phyloP scores from a whole-genome alignment of 2,329 filamentous ascomycete genomes.

The Pezicula rhizophila region DNA sequence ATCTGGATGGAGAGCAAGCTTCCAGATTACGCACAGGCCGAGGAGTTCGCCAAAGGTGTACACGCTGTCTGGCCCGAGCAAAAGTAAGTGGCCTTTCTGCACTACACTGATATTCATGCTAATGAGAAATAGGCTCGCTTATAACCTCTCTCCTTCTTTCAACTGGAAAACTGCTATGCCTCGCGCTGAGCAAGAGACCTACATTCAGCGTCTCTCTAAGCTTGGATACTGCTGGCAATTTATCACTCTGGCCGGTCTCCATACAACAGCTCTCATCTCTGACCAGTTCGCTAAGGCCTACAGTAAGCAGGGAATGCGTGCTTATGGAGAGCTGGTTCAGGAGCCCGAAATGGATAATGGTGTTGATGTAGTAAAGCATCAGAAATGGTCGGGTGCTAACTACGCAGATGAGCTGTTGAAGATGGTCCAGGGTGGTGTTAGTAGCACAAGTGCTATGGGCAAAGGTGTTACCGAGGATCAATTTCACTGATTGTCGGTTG shows the following conservation, averaged over 20 bases:
- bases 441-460: constrained; percentile 91
- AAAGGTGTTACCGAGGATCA: constrained; percentile 97
- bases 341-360: constrained; percentile 91
- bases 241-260: constrained; percentile 96
- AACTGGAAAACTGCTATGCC: constrained; percentile 99
- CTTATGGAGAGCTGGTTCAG: constrained; percentile 94
- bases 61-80: constrained; percentile 94
- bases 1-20: constrained; percentile 99
- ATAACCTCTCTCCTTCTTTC: constrained; percentile 98
- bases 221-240: constrained; percentile 99
- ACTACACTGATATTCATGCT: constrained; percentile 3
- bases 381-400: constrained; percentile 96
- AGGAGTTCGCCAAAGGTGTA: constrained; percentile 89
- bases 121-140: constrained; percentile 62
- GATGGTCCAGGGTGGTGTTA: constrained; percentile 93
- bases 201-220: constrained; percentile 79
- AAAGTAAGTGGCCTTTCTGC: constrained; percentile 55
- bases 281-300: constrained; percentile 84
- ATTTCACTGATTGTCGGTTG: constrained; percentile 52
- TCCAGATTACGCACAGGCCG: constrained; percentile 83
- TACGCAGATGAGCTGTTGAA: constrained; percentile 93
- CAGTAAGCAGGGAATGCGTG: constrained; percentile 79
- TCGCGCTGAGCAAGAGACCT: constrained; percentile 87
- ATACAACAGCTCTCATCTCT: constrained; percentile 89
- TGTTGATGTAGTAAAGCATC: constrained; percentile 94